phyloP scores from a whole-genome alignment of 306 rosid species.

The Citrullus mucosospermus region DNA sequence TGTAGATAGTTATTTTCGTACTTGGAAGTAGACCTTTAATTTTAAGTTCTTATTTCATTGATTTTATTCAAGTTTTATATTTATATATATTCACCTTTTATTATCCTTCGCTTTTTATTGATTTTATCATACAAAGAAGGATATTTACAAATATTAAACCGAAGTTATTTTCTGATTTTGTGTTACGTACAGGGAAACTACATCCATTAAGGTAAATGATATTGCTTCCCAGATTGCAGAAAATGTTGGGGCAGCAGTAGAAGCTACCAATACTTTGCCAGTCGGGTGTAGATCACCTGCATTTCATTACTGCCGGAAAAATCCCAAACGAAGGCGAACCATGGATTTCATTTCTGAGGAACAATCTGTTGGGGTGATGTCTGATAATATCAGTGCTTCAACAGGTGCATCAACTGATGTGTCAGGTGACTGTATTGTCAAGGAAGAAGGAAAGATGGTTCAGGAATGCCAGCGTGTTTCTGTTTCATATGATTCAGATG shows the following conservation, averaged over 20 bases:
- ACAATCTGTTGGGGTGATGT: conserved; percentile 19
- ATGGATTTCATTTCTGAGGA: conserved; percentile 34
- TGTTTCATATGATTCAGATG: conserved; percentile 37
- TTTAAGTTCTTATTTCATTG: neutral
- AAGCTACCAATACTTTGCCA: conserved; percentile 62
- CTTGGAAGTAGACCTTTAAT: neutral
- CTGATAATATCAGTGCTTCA: conserved; percentile 31
- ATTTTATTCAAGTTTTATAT: neutral
- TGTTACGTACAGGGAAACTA: conserved; percentile 67
- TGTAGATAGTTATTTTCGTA: neutral
- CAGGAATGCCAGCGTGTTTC: conserved; percentile 19
- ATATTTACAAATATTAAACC: neutral
- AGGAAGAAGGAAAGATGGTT: conserved; percentile 30
- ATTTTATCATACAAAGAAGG: neutral
- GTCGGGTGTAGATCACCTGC: conserved; percentile 45
- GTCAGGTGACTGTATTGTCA: conserved; percentile 23
- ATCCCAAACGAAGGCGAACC: conserved; percentile 71
- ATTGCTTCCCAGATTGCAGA: conserved; percentile 81
- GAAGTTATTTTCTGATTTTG: conserved; percentile 17
- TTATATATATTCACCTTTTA: neutral
- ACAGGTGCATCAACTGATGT: conserved; percentile 25
- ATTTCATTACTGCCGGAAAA: conserved; percentile 72
- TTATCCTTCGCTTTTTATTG: neutral
- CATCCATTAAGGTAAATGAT: conserved; percentile 88
- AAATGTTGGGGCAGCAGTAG: conserved; percentile 83